phyloP scores from a whole-genome alignment of 768 basidiomycete genomes.

The Hortiboletus campestris region DNA sequence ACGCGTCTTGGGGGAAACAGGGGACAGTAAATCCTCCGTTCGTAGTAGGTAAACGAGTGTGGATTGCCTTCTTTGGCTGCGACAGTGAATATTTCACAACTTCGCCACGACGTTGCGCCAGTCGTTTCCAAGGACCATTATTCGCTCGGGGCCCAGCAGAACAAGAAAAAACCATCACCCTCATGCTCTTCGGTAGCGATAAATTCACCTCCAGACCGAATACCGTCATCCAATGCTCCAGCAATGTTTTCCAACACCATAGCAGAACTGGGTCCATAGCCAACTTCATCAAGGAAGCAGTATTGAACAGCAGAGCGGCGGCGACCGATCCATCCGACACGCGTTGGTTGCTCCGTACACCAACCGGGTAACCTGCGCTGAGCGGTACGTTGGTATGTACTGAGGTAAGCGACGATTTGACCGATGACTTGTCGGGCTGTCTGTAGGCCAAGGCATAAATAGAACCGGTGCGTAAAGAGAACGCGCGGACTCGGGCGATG shows the following conservation, averaged over 20 bases:
- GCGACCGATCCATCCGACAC: conserved; percentile 48
- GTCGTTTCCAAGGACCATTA: conserved; percentile 71
- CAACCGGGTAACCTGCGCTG: conserved; percentile 65
- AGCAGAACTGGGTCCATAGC: conserved; percentile 66
- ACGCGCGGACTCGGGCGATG: conserved; percentile 49
- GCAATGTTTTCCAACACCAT: conserved; percentile 69
- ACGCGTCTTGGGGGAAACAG: conserved; percentile 64
- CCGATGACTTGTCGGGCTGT: conserved; percentile 54
- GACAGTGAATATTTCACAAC: conserved; percentile 51
- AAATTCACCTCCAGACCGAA: conserved; percentile 66
- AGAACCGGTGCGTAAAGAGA: conserved; percentile 53
- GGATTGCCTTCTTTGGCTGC: conserved; percentile 55
- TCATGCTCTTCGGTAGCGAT: conserved; percentile 81
- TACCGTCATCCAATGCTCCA: conserved; percentile 52
- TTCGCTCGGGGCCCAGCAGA: conserved; percentile 48
- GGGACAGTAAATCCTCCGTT: conserved; percentile 55
- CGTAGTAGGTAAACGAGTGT: conserved; percentile 58
- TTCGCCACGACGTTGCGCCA: conserved; percentile 57
- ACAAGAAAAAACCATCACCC: conserved; percentile 40
- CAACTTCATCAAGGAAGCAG: conserved; percentile 60
- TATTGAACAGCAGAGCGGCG: conserved; percentile 62
- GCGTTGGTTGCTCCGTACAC: conserved; percentile 51
- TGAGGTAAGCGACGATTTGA: conserved; percentile 62
- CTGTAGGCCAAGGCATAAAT: conserved; percentile 72
- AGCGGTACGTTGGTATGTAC: conserved; percentile 74